phyloP scores from a whole-genome alignment of 768 basidiomycete genomes.

The Holtermanniella nyarrowii region DNA sequence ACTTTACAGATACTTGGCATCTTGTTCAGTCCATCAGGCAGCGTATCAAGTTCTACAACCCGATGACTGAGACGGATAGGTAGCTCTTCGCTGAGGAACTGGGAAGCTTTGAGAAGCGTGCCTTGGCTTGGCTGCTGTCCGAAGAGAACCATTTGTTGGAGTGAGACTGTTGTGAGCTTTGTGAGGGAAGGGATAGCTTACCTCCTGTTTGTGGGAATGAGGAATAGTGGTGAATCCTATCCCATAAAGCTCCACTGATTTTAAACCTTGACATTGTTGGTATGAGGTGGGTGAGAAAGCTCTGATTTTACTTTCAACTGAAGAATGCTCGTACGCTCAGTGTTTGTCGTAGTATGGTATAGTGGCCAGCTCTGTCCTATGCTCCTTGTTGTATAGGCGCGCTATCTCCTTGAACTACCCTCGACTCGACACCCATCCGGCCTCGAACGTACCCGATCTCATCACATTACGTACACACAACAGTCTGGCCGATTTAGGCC shows the following conservation, averaged over 20 bases:
- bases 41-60: constrained; percentile 86
- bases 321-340: too few relatives aligned
- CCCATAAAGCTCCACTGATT: constrained; percentile 71
- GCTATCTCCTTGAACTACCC: too few relatives aligned
- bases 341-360: too few relatives aligned
- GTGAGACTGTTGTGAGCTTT: constrained; percentile 54
- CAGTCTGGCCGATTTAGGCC: too few relatives aligned
- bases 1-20: constrained; percentile 89
- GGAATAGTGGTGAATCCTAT: constrained; percentile 80
- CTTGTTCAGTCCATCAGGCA: constrained; percentile 78
- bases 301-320: too few relatives aligned
- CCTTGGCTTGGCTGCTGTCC: constrained; percentile 93
- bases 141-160: constrained; percentile 96
- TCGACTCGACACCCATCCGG: too few relatives aligned
- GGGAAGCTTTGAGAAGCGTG: constrained; percentile 68
- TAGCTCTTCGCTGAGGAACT: constrained; percentile 61
- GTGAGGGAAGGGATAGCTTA: constrained; percentile 39
- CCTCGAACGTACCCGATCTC: too few relatives aligned
- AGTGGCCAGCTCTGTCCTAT: too few relatives aligned
- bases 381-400: too few relatives aligned
- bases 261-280: constrained; percentile 36
- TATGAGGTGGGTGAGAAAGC: background rate
- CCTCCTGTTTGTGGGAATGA: constrained; percentile 89
- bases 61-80: constrained; percentile 91
- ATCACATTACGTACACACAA: too few relatives aligned